Base-by-base conservation (phyloP, 1,284 basidiomycete species). In the Fomitiporia mediterranea region DNA sequence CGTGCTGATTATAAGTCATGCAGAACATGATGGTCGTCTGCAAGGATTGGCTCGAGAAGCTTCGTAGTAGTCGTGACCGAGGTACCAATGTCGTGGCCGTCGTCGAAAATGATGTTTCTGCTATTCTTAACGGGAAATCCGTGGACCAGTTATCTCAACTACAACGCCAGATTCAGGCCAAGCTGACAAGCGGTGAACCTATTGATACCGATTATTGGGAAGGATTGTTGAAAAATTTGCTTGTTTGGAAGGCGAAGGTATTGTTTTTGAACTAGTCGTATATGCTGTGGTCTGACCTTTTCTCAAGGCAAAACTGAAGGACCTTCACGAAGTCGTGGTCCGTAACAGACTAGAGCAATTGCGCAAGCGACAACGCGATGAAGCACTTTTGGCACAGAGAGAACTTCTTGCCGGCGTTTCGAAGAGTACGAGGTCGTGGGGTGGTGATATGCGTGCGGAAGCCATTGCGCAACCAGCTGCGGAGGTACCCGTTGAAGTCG, bases 191-290 rank as follows among this genome's bases (percentile, higher is more conserved):
- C 58, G 92, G 93, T 30, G 94, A 98, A 70, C 94, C 95, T 0
- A 82, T 99, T 38, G 97, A 99, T 70, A 89, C 87, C 11, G 97
- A 99, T 69, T 99, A 99, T 68, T 99, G 97, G 97, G 96, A 98
- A 70, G 79, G 85, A 37, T 74, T 99, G 4, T 71, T 99, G 58
- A 91, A 92, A 69, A 94, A 92, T 68, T 74, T 99, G 39, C 77
- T 97, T n/a, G 95, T 99, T 1, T 97, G 93, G 88, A 98, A 98
- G 71, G 91, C 97, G n/a, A 97, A 97, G 75, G 92, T 91, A 44
- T 19, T 8, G 30, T 51, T 34, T 21, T 43, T 11, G n/a, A 30
- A 55, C 11, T 15, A n/a, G 51, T 42, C 51, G 27, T 43, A 55
- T 50, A 38, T 52, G 15, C n/a, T 13, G 7, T 27, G 30, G 5